These are phyloP conservation scores for Arctostaphylos glauca DNA, from an alignment of 148 eudicot genomes.

Conservation along the genomic window DNA sequence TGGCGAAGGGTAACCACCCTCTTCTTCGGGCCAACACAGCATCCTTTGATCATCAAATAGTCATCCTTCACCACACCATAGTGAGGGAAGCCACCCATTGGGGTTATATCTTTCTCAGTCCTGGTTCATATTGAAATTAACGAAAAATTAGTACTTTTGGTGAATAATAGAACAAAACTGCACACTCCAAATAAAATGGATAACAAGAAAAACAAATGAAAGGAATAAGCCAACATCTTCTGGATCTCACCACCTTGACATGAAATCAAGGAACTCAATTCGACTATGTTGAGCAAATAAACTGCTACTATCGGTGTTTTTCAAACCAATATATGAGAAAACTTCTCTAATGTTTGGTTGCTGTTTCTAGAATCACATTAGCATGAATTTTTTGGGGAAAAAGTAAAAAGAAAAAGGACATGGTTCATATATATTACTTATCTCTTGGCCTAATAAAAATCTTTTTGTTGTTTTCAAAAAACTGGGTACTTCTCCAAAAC, in stretches of 20 bases:
- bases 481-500: background rate
- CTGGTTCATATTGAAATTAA: conserved; percentile 28
- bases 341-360: background rate
- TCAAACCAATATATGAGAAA: background rate
- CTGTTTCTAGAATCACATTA: background rate
- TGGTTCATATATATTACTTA: background rate
- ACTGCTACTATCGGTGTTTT: background rate
- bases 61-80: conserved; percentile 90
- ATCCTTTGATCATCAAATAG: conserved; percentile 75
- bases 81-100: conserved; percentile 96
- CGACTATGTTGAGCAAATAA: background rate
- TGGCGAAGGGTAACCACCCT: conserved; percentile 87
- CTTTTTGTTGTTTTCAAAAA: background rate
- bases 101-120: conserved; percentile 87
- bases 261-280: background rate
- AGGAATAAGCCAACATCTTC: background rate
- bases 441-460: background rate
- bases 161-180: background rate
- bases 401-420: background rate
- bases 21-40: conserved; percentile 85
- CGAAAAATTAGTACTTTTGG: background rate
- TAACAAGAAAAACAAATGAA: background rate
- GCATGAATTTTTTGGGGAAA: background rate
- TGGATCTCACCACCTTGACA: background rate
- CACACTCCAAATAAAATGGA: background rate